Evolutionary conservation across 176 grass and related monocot genomes (phyloP), one percentile per base, ranked within the genome.

Genomic region (Luzula sylvatica): DNA sequence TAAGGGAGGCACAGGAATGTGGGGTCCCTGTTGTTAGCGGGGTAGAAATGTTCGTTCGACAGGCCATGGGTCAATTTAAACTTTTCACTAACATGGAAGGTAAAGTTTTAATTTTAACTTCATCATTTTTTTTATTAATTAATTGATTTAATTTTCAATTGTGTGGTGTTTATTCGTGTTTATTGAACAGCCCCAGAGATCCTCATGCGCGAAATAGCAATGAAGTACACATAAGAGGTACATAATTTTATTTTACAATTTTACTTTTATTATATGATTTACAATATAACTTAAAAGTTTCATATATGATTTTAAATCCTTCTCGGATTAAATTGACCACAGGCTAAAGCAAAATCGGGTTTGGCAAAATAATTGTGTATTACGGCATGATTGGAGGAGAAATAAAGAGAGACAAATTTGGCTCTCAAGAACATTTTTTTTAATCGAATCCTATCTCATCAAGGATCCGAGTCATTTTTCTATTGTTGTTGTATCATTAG

Each of bases 41-140:
- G 56, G 70, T 87, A 26, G 92, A 98, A 58, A 98, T 98, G 92
- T 98, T 98, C 58, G 22, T 87, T 59, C 81, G 92, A 66, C 92
- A 90, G 68, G 85, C 92, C 39, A 74, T 86, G 71, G 75, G 78
- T 39, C 92, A 98, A 55, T 98, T 98, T 60, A 78, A 98, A 72
- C 60, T 5, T 68, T 98, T 98, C 65, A 98, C 81, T 13, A 52
- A 68, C 70, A 71, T 90, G 59, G 43, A 81, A 74, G 92, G 85
- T 98, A 71, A 20, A 23, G 23, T 86, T 17, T 52, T n/a, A n/a
- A n/a, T 75, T 50, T 54, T 8, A 68, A 55, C 12, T 65, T 50
- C 40, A 54, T 35, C 53, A 14, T 6, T 26, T 40, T 44, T 22
- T 42, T 8, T 54, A 41, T n/a, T 22, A 30, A 35, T 60, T 43